Percentiles rank a stretch among this genome's conserved stretches.
Conservation (phyloP, 2,329 filamentous ascomycete species). For the Sclerotinia spermophila region DNA sequence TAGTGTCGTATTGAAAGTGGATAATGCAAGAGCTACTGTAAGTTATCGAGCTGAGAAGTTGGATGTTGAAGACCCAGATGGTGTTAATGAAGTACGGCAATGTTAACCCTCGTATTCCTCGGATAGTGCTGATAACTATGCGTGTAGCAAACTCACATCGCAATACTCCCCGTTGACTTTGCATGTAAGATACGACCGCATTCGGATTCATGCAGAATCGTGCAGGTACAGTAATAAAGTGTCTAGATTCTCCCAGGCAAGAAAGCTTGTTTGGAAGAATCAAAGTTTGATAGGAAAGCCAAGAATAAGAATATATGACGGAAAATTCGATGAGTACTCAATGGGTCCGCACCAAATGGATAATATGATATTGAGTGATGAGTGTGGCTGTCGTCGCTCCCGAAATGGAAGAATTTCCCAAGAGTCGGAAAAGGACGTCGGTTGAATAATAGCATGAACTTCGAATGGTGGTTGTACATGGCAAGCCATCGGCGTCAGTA, state of each 20-base stretch:
- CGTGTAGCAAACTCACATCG: background rate
- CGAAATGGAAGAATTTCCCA: background rate
- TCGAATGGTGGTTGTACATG: background rate
- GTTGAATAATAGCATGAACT: background rate
- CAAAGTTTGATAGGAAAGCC: background rate
- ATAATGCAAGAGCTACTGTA: slow-evolving; percentile 7
- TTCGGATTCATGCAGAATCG: slow-evolving; percentile 16
- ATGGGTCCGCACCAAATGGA: background rate
- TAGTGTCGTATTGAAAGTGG: background rate
- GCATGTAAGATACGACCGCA: slow-evolving; percentile 12
- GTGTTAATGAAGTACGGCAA: background rate
- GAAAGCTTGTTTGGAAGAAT: slow-evolving; percentile 12
- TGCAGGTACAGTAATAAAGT: slow-evolving; percentile 13
- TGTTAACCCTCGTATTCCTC: background rate
- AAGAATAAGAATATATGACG: background rate
- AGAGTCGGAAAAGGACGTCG: background rate
- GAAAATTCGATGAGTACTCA: background rate
- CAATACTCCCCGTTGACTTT: background rate
- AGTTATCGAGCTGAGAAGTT: background rate
- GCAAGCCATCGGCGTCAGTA: background rate
- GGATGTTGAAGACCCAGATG: background rate
- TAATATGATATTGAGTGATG: background rate
- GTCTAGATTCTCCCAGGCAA: background rate
- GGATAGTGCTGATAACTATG: background rate
- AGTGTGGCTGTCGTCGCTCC: background rate